Conservation (phyloP, 192 early-diverging fungal species). For the Coemansia sp. region DNA sequence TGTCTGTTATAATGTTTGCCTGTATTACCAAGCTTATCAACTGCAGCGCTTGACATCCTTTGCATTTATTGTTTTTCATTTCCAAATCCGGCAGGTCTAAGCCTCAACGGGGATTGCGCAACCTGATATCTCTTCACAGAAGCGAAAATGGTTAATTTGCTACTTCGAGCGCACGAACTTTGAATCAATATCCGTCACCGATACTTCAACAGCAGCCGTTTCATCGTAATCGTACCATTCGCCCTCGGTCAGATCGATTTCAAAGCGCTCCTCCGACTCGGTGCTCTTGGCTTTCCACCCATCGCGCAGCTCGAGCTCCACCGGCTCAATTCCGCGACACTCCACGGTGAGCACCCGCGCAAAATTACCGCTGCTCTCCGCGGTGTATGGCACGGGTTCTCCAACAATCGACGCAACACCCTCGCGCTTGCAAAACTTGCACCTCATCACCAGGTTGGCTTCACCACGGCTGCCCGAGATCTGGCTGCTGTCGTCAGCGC, state of each 20-base stretch:
- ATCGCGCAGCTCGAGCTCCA: slow-evolving; percentile 67
- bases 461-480: slow-evolving; percentile 72
- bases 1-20: no score
- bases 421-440: slow-evolving; percentile 87
- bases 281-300: slow-evolving; percentile 70
- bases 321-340: slow-evolving; percentile 80
- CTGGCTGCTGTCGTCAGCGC: slow-evolving; percentile 56
- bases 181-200: slow-evolving; percentile 34
- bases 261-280: slow-evolving; percentile 72
- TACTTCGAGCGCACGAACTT: slow-evolving; percentile 24
- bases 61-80: no score
- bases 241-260: slow-evolving; percentile 76
- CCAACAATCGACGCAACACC: slow-evolving; percentile 57
- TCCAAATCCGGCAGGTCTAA: no score
- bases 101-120: no score
- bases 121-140: slow-evolving; percentile 8
- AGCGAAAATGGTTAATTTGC: background rate
- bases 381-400: slow-evolving; percentile 22
- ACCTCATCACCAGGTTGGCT: slow-evolving; percentile 87
- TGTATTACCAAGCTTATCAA: no score
- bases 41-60: no score
- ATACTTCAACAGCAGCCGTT: slow-evolving; percentile 42
- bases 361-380: slow-evolving; percentile 61
- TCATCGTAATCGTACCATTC: slow-evolving; percentile 94
- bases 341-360: slow-evolving; percentile 70